Conservation (phyloP, 108 stramenopile genomes). For the Stephanodiscus minutulus region DNA sequence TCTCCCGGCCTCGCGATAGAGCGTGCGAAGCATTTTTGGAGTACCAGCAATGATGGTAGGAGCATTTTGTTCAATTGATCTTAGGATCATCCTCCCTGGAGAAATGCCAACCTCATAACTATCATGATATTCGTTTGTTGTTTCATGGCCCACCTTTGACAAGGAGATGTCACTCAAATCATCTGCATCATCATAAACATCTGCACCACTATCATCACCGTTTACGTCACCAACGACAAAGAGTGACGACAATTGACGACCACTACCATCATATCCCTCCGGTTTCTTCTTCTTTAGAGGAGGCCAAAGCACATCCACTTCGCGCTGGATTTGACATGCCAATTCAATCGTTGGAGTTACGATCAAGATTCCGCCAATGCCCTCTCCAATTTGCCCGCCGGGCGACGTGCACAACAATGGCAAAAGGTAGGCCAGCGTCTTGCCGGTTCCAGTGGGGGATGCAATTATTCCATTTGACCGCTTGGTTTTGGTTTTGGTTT, state of each 20-base stretch:
- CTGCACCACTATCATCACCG: not conserved
- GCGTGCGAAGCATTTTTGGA: conserved; percentile 59
- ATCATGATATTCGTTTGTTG: not conserved
- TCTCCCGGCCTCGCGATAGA: conserved; percentile 41
- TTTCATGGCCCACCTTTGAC: not conserved
- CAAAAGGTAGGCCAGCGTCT: conserved; percentile 71
- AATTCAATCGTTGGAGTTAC: conserved; percentile 74
- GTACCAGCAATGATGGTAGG: conserved; percentile 65
- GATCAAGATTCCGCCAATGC: conserved; percentile 53
- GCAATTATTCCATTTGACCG: conserved; percentile 68
- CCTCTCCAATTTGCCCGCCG: conserved; percentile 32
- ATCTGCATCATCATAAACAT: conserved; percentile 17
- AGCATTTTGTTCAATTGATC: conserved; percentile 14
- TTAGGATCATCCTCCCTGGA: conserved; percentile 19
- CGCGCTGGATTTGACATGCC: conserved; percentile 65
- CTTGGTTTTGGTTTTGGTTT: conserved; percentile 11
- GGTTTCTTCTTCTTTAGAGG: conserved; percentile 4
- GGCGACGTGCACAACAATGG: conserved; percentile 60
- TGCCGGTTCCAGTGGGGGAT: conserved; percentile 77
- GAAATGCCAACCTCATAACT: not conserved
- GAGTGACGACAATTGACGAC: conserved; percentile 16
- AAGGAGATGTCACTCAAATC: not conserved
- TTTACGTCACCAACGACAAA: conserved; percentile 40
- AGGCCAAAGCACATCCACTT: conserved; percentile 58
- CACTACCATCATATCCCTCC: conserved; percentile 8